These are phyloP conservation scores for Aspergillus costaricaensis DNA, from an alignment of 2,329 filamentous ascomycete species.

Conservation along the genomic window DNA sequence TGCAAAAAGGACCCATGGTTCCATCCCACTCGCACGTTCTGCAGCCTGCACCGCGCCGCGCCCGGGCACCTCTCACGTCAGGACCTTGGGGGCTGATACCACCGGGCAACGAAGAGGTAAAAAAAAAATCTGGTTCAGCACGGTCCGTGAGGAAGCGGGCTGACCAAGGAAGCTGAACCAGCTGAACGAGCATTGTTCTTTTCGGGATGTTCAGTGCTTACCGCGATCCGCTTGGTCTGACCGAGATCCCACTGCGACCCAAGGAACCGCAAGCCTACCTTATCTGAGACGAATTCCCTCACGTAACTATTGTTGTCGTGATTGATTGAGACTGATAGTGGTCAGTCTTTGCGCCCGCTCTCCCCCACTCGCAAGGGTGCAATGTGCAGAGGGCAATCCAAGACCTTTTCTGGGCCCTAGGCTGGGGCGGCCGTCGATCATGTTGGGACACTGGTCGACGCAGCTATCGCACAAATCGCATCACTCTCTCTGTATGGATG, in stretches of 20 bases:
- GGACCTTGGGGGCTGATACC: conserved; percentile 2
- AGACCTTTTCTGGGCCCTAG: not conserved
- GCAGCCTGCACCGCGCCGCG: not conserved
- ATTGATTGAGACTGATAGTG: not conserved
- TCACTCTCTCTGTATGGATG: not conserved
- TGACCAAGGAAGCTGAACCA: not conserved
- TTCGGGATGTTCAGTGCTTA: conserved; percentile 5
- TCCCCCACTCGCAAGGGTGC: conserved; percentile 5
- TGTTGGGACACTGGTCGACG: not conserved
- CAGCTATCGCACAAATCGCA: not conserved
- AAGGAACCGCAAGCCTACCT: not conserved
- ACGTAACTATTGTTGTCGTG: not conserved
- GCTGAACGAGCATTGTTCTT: conserved; percentile 1
- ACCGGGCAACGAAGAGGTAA: not conserved
- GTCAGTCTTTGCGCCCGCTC: not conserved
- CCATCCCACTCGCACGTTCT: not conserved
- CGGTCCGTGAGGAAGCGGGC: not conserved
- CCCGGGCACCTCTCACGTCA: not conserved
- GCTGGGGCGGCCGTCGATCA: not conserved
- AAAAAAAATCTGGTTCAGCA: not conserved
- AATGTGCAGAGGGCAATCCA: not conserved
- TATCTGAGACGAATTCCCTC: not conserved
- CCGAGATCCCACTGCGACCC: conserved; percentile 3
- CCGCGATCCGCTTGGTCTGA: conserved; percentile 1
- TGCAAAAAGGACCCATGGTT: not conserved